Conservation (phyloP, 129 eudicot genomes). For the Rutidosis leptorrhynchoides region DNA sequence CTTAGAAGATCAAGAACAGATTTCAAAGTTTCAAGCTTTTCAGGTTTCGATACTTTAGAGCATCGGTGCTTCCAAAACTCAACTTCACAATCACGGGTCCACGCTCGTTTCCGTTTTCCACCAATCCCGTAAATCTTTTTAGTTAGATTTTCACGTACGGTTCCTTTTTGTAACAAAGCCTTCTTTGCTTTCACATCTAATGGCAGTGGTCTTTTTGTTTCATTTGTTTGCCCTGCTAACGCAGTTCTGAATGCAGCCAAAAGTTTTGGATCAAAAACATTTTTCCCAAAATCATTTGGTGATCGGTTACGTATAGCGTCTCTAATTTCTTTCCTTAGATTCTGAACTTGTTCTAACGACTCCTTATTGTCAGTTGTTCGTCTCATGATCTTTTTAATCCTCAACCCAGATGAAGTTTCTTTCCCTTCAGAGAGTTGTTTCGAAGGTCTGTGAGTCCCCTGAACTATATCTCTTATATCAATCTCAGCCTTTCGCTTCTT, state of each 20-base stretch:
- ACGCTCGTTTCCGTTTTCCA: constrained; percentile 67
- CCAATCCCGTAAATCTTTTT: constrained; percentile 74
- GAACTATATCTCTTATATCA: constrained; percentile 68
- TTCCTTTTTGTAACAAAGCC: constrained; percentile 71
- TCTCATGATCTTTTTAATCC: constrained; percentile 90
- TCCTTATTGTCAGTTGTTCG: constrained; percentile 59
- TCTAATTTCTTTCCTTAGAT: constrained; percentile 74
- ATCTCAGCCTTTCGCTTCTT: constrained; percentile 31
- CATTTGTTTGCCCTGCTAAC: constrained; percentile 59
- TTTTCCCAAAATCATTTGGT: constrained; percentile 53
- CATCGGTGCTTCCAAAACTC: constrained; percentile 97
- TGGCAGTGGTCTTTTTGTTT: constrained; percentile 45
- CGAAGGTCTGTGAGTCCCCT: constrained; percentile 38
- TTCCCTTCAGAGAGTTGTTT: constrained; percentile 37
- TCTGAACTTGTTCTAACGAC: constrained; percentile 62
- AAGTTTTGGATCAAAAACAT: constrained; percentile 75
- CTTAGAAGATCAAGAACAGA: constrained; percentile 79
- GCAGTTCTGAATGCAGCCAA: constrained; percentile 88
- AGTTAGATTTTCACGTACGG: constrained; percentile 77
- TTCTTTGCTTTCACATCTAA: constrained; percentile 68
- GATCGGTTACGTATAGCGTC: constrained; percentile 84
- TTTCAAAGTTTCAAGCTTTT: constrained; percentile 70
- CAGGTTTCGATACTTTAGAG: constrained; percentile 56
- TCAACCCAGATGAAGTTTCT: constrained; percentile 56
- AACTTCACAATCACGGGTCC: constrained; percentile 91